Conservation (phyloP, 2,329 filamentous ascomycete genomes). For the Penicillium sclerotiorum region DNA sequence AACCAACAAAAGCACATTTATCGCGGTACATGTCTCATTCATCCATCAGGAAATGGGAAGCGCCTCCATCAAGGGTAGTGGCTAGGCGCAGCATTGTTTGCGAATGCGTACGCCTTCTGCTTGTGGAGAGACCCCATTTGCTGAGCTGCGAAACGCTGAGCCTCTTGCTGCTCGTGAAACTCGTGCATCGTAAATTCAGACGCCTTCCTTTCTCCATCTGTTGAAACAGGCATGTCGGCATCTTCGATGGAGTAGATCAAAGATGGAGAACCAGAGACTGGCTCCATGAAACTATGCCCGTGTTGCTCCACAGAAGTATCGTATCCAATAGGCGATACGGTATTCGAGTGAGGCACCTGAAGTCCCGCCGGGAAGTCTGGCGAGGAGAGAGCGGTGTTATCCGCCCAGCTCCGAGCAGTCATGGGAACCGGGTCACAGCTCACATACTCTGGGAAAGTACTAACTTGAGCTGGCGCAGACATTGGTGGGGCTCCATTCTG, state of each 20-base stretch:
- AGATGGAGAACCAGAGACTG: constrained; percentile 33
- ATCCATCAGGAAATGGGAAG: constrained; percentile 28
- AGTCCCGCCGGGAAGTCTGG: constrained; percentile 43
- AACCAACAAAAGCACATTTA: constrained; percentile 23
- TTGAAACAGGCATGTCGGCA: constrained; percentile 29
- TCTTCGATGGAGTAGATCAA: constrained; percentile 38
- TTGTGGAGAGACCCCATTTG: constrained; percentile 42
- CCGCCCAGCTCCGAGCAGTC: constrained; percentile 46
- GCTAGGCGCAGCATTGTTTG: constrained; percentile 44
- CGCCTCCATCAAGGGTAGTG: constrained; percentile 36
- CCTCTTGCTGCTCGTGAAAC: constrained; percentile 48
- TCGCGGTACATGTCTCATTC: constrained; percentile 29
- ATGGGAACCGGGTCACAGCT: constrained; percentile 41
- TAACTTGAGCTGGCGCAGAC: constrained; percentile 48
- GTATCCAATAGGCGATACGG: constrained; percentile 43
- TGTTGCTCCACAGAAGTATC: constrained; percentile 36
- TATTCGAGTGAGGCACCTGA: constrained; percentile 36
- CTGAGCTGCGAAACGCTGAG: constrained; percentile 46
- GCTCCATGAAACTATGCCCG: constrained; percentile 30
- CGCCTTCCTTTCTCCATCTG: constrained; percentile 34
- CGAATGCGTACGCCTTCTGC: constrained; percentile 48
- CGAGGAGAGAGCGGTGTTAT: constrained; percentile 43
- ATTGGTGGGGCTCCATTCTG: constrained; percentile 42
- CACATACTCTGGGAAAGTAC: constrained; percentile 46
- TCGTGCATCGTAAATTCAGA: constrained; percentile 49